phyloP scores from a whole-genome alignment of 1,284 basidiomycete species.

The Gymnopus androsaceus region DNA sequence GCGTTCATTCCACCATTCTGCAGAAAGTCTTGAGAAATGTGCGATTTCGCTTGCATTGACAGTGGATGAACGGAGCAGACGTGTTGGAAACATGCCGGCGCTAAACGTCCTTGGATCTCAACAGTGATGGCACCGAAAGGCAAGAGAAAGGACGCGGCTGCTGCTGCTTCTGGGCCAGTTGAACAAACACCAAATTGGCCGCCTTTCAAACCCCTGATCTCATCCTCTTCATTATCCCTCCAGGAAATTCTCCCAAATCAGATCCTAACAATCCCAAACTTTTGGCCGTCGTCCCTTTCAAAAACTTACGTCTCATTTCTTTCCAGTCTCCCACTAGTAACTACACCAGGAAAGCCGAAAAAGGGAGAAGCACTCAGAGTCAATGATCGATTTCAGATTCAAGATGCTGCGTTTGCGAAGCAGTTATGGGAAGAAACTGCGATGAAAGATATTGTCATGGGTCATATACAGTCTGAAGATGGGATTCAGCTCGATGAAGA shows the following conservation, averaged over 20 bases:
- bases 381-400: constrained; percentile 7
- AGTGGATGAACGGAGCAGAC: constrained; percentile 26
- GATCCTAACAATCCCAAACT: constrained; percentile 2
- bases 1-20: constrained; percentile 95
- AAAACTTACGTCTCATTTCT: constrained; percentile 7
- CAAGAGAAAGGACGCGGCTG: neutral
- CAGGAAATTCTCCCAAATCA: constrained; percentile 2
- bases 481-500: neutral
- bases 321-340: neutral
- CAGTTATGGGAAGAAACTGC: constrained; percentile 6
- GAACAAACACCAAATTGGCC: constrained; percentile 1
- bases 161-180: neutral
- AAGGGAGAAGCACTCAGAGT: constrained; percentile 10
- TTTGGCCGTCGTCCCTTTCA: constrained; percentile 4
- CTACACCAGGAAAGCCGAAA: constrained; percentile 6
- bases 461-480: constrained; percentile 3
- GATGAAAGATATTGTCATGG: constrained; percentile 5
- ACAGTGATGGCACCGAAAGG: constrained; percentile 6
- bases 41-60: constrained; percentile 85
- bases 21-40: constrained; percentile 90
- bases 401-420: constrained; percentile 2
- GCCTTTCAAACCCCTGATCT: neutral
- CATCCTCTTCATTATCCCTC: neutral
- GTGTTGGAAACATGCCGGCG: constrained; percentile 16
- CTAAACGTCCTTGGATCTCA: too few species aligned